phyloP scores from a whole-genome alignment of 2,329 filamentous ascomycete genomes.

The Lojkania enalia region DNA sequence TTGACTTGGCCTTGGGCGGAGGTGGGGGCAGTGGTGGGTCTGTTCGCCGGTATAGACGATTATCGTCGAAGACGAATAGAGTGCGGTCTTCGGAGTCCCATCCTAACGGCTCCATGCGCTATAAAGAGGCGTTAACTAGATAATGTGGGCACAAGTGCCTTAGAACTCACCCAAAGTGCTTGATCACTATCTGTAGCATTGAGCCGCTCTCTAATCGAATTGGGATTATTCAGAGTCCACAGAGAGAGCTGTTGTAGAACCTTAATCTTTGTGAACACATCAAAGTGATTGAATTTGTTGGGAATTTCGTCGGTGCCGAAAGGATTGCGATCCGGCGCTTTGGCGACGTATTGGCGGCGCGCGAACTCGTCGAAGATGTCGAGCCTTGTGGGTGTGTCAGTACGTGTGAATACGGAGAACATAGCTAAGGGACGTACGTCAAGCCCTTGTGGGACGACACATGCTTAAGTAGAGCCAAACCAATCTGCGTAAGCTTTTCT shows the following conservation, averaged over 20 bases:
- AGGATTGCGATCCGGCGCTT: conserved; percentile 77
- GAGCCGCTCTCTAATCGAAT: conserved; percentile 85
- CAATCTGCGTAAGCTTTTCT: conserved; percentile 75
- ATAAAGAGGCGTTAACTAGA: conserved; percentile 25
- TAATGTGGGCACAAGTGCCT: background rate
- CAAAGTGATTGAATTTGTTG: conserved; percentile 76
- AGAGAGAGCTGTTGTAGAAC: conserved; percentile 86
- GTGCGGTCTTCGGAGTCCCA: conserved; percentile 86
- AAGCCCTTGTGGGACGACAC: conserved; percentile 91
- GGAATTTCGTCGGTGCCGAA: conserved; percentile 79
- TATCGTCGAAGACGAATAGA: conserved; percentile 92
- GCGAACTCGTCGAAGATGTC: conserved; percentile 95
- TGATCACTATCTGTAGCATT: conserved; percentile 81
- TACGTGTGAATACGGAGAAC: conserved; percentile 15
- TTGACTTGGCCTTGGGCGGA: conserved; percentile 59
- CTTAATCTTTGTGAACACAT: conserved; percentile 78
- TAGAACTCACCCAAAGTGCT: conserved; percentile 71
- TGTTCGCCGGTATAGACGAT: conserved; percentile 86
- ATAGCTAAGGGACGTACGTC: conserved; percentile 64
- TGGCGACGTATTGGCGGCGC: conserved; percentile 83
- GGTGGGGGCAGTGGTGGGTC: conserved; percentile 67
- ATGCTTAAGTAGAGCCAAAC: conserved; percentile 84
- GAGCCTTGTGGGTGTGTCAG: conserved; percentile 64
- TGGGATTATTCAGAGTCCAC: conserved; percentile 86
- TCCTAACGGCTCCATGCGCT: conserved; percentile 77